These are phyloP conservation scores for Ciborinia camelliae DNA, from an alignment of 2,329 filamentous ascomycete genomes.

Conservation along the genomic window DNA sequence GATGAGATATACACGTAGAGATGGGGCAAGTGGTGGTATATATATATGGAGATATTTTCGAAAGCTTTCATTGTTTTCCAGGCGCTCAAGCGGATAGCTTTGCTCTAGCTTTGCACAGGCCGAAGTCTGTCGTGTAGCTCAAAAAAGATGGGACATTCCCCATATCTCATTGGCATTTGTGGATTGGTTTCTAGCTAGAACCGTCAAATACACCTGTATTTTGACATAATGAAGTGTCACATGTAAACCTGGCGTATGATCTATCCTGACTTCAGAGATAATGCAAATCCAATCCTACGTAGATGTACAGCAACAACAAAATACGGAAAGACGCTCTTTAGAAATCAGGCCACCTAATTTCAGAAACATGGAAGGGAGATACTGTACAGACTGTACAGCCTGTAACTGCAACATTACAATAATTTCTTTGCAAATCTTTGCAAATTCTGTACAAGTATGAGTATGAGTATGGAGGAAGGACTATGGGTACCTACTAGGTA, in stretches of 20 bases:
- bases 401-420: too few relatives aligned
- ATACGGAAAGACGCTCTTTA: background rate
- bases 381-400: background rate
- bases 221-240: background rate
- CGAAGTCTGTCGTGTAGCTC: background rate
- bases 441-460: background rate
- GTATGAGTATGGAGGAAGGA: too few relatives aligned
- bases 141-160: background rate
- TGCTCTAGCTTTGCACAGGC: slow-evolving; percentile 9
- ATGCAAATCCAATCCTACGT: background rate
- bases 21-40: background rate
- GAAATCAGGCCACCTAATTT: background rate
- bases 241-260: background rate
- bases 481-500: too few relatives aligned
- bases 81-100: background rate
- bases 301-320: background rate
- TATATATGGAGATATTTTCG: slow-evolving; percentile 1
- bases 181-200: background rate
- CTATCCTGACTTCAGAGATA: background rate
- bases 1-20: background rate
- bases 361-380: background rate
- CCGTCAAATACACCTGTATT: background rate
- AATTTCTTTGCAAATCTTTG: background rate
- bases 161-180: background rate
- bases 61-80: background rate